A percentile compares a stretch with the other conserved stretches of the same genome.
These are phyloP conservation scores for Adansonia rubrostipa DNA, from an alignment of 441 rosid genomes.

Conservation along the genomic window DNA sequence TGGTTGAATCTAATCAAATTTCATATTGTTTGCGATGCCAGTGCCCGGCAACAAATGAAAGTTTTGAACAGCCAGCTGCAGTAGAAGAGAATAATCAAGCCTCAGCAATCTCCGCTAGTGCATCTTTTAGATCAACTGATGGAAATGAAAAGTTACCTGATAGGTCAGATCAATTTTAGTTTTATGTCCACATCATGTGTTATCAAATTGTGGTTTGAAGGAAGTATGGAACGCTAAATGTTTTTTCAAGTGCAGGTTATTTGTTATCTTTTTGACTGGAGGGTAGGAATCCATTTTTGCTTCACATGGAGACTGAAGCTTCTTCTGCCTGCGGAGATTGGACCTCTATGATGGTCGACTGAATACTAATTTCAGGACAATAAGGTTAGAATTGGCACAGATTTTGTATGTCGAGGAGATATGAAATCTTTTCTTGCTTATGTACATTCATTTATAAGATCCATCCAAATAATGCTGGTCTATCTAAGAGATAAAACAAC, in stretches of 20 bases:
- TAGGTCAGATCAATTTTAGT: conserved; percentile 19
- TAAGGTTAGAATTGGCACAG: conserved; percentile 29
- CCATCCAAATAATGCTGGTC: conserved; percentile 23
- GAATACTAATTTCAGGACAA: conserved; percentile 27
- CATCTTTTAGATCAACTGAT: conserved; percentile 32
- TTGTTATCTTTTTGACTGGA: conserved; percentile 23
- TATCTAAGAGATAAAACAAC: conserved; percentile 24
- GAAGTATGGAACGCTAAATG: neutral
- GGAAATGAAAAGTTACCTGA: conserved; percentile 34
- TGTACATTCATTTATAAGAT: conserved; percentile 34
- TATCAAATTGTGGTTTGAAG: conserved; percentile 19
- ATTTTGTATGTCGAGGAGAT: conserved; percentile 35
- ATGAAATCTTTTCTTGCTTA: conserved; percentile 30
- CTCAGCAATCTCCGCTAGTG: conserved; percentile 32
- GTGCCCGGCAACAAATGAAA: conserved; percentile 38
- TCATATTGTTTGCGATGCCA: conserved; percentile 32
- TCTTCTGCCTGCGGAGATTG: neutral
- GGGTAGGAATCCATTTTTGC: conserved; percentile 22
- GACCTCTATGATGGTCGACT: conserved; percentile 16
- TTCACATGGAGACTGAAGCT: conserved; percentile 17
- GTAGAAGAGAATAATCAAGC: conserved; percentile 38
- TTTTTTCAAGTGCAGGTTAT: conserved; percentile 33
- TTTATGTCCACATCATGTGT: neutral
- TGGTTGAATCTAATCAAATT: conserved; percentile 11
- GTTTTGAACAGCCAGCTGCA: conserved; percentile 39